Conservation (phyloP, 192 early-diverging fungal species). For the Oehlia diaphana region DNA sequence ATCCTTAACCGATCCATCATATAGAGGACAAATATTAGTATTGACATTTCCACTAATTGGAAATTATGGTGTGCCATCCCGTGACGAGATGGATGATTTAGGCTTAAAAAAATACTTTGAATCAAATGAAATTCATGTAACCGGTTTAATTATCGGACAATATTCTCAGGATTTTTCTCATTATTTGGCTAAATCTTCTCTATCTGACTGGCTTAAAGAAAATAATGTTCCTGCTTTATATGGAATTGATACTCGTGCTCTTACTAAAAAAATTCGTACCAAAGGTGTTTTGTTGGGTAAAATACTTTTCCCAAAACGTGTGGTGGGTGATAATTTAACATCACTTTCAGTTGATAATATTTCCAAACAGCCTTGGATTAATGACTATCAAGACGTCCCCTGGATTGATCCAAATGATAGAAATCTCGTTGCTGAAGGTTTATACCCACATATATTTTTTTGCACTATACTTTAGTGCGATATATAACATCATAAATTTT, state of each 20-base stretch:
- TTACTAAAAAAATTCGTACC: conserved; percentile 96
- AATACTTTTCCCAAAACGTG: conserved; percentile 77
- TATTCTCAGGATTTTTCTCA: conserved; percentile 93
- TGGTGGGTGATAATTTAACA: conserved; percentile 48
- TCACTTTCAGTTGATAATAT: not conserved
- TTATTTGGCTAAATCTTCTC: conserved; percentile 83
- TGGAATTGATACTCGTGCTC: conserved; percentile 93
- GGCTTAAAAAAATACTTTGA: conserved; percentile 92
- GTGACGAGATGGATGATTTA: conserved; percentile 73
- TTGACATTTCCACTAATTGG: conserved; percentile 97
- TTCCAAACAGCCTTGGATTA: conserved; percentile 49
- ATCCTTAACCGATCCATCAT: conserved; percentile 97
- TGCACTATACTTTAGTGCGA: not conserved
- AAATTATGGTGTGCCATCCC: conserved; percentile 97
- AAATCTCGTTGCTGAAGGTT: conserved; percentile 88
- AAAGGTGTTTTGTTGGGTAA: conserved; percentile 90
- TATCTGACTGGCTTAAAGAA: conserved; percentile 90
- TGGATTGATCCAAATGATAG: conserved; percentile 92
- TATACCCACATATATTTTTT: not conserved
- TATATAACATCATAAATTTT: no score
- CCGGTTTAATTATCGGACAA: conserved; percentile 88
- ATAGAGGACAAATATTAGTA: conserved; percentile 97
- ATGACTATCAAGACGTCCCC: conserved; percentile 75
- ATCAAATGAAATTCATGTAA: conserved; percentile 91
- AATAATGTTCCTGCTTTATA: conserved; percentile 90